Percentiles rank a stretch among this genome's conserved stretches.
phyloP scores from a whole-genome alignment of 345 rosid species.

The Clausena lansium region DNA sequence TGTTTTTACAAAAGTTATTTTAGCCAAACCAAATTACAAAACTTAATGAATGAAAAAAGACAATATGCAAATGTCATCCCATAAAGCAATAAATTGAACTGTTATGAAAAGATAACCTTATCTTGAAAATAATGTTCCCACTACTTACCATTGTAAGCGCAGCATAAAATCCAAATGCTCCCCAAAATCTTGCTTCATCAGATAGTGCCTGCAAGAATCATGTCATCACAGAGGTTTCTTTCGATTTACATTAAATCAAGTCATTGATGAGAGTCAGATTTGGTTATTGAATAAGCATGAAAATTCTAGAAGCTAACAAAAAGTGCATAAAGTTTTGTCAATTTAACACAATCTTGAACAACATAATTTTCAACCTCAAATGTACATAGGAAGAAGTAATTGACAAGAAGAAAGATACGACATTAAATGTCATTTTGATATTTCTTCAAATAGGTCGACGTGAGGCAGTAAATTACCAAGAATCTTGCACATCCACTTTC shows the following conservation, averaged over 20 bases:
- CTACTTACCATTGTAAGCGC: slow-evolving; percentile 61
- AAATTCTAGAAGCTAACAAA: not conserved
- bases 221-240: not conserved
- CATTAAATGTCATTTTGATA: not conserved
- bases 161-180: slow-evolving; percentile 89
- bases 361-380: not conserved
- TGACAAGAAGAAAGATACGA: not conserved
- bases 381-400: not conserved
- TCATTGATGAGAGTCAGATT: not conserved
- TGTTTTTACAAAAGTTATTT: slow-evolving; percentile 35
- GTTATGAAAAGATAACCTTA: not conserved
- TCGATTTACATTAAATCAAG: not conserved
- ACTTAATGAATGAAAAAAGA: not conserved
- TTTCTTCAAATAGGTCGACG: not conserved
- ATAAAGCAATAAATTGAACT: not conserved
- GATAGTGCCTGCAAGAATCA: slow-evolving; percentile 54
- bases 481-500: not conserved
- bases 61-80: not conserved
- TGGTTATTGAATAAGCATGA: not conserved
- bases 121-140: not conserved
- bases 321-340: not conserved
- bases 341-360: not conserved
- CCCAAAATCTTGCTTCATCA: slow-evolving; percentile 95
- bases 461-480: not conserved
- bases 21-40: slow-evolving; percentile 26